A percentile compares a stretch with the other conserved stretches of the same genome.
Evolutionary conservation across 169 alveolate species (phyloP).

Genomic region (Plasmodium reichenowi): DNA sequence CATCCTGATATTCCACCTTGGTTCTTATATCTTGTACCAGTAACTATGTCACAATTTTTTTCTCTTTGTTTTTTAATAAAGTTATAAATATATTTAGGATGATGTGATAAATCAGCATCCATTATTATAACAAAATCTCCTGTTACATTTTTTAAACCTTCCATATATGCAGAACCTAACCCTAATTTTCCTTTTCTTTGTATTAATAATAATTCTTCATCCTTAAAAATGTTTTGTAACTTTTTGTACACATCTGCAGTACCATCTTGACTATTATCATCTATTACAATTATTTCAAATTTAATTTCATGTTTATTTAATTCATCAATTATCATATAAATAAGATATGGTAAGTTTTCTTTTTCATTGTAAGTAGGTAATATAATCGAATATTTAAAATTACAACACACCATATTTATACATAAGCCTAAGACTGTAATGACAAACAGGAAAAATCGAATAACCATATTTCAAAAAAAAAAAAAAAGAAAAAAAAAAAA

Average conservation of each 20-base stretch:
- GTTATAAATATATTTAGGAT: slow-evolving; percentile 94
- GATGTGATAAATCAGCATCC: slow-evolving; percentile 99
- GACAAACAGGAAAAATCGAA: not conserved
- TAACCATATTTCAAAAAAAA: not conserved
- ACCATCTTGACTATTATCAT: slow-evolving; percentile 96
- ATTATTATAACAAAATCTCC: slow-evolving; percentile 95
- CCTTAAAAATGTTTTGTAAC: slow-evolving; percentile 37
- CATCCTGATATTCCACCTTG: slow-evolving; percentile 98
- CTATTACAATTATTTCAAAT: slow-evolving; percentile 95
- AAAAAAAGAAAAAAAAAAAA: not conserved
- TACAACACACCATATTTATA: slow-evolving; percentile 16
- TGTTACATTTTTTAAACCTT: slow-evolving; percentile 92
- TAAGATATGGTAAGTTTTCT: slow-evolving; percentile 94
- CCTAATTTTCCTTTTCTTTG: slow-evolving; percentile 96
- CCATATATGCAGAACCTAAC: slow-evolving; percentile 96
- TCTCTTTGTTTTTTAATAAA: slow-evolving; percentile 92
- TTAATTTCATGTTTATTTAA: slow-evolving; percentile 88
- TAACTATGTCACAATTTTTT: slow-evolving; percentile 94
- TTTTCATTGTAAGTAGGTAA: slow-evolving; percentile 97
- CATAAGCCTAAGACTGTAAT: too few species aligned
- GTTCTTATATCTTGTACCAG: slow-evolving; percentile 95
- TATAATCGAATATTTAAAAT: slow-evolving; percentile 89
- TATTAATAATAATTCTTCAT: slow-evolving; percentile 82
- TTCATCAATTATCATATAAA: slow-evolving; percentile 90
- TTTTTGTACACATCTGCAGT: slow-evolving; percentile 86